phyloP scores from a whole-genome alignment of 2,329 filamentous ascomycete species.

The Cordyceps cicadae region DNA sequence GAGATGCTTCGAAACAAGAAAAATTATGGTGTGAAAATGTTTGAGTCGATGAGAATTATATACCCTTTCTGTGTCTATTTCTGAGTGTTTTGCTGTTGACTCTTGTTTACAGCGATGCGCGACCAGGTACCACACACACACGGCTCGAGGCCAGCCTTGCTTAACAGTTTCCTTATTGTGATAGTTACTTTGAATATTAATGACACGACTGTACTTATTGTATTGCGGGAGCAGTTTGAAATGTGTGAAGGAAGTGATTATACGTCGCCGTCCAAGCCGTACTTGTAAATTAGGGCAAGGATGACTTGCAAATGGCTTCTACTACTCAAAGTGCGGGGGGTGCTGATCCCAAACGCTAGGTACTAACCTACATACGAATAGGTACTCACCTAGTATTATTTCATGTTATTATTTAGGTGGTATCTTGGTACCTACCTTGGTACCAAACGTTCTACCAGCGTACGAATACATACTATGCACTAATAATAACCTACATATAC shows the following conservation, averaged over 20 bases:
- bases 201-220: neutral
- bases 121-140: neutral
- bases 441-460: no score
- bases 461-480: no score
- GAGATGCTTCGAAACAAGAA: neutral
- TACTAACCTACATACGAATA: no score
- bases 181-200: constrained; percentile 1
- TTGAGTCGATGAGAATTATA: constrained; percentile 8
- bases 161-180: constrained; percentile 1
- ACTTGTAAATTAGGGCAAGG: no score
- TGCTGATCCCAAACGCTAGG: no score
- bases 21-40: neutral
- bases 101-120: neutral
- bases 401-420: no score
- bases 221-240: neutral
- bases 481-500: no score
- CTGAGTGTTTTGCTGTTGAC: neutral
- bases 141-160: neutral
- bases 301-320: neutral
- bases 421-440: no score
- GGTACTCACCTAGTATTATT: no score
- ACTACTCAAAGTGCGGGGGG: neutral
- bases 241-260: no score
- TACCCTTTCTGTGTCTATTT: constrained; percentile 11
- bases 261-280: no score